Conservation (phyloP, 2,329 filamentous ascomycete genomes). For the Alternaria consortialis region DNA sequence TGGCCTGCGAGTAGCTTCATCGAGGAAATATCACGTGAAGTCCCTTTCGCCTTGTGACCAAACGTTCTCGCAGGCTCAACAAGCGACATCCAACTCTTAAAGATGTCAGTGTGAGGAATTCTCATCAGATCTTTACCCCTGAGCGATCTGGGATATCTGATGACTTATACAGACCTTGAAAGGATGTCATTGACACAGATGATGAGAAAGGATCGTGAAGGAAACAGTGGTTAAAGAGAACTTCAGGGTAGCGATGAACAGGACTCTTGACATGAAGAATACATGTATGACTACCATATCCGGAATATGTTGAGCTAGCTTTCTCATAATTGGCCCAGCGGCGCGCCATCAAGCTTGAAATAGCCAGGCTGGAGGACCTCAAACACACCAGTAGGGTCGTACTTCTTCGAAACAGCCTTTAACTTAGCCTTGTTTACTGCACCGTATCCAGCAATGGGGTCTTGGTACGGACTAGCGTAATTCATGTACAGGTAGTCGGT, state of each 20-base stretch:
- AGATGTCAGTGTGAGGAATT: too few relatives aligned
- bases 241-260: too few relatives aligned
- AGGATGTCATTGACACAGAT: not conserved
- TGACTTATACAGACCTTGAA: too few relatives aligned
- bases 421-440: conserved; percentile 43
- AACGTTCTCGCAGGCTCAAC: too few relatives aligned
- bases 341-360: conserved; percentile 36
- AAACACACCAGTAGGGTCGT: conserved; percentile 34
- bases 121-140: too few relatives aligned
- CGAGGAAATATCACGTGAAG: too few relatives aligned
- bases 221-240: not conserved
- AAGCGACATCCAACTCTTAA: too few relatives aligned
- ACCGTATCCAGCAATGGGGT: conserved; percentile 55
- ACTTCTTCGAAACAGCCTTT: conserved; percentile 27
- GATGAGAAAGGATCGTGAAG: not conserved
- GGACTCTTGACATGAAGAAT: not conserved
- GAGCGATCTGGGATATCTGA: too few relatives aligned
- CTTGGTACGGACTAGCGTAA: conserved; percentile 56
- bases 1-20: too few relatives aligned
- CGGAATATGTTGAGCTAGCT: too few relatives aligned
- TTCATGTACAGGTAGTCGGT: conserved; percentile 56
- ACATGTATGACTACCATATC: not conserved
- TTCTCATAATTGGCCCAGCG: not conserved
- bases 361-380: conserved; percentile 30
- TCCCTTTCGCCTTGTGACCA: too few relatives aligned